Conservation (phyloP, 2,329 filamentous ascomycete species). For the Apiospora sp. region DNA sequence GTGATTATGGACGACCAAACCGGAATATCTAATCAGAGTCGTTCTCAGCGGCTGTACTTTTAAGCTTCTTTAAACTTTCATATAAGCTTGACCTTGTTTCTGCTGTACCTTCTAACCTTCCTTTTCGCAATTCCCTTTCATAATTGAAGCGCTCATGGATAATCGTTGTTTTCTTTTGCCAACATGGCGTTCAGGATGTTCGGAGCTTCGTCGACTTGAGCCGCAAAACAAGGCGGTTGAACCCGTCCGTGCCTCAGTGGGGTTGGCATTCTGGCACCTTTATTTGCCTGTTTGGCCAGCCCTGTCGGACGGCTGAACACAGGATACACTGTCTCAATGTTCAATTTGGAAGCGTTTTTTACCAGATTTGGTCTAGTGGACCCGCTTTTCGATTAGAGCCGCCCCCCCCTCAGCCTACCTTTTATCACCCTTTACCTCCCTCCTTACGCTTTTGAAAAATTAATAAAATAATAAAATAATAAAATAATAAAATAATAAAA, state of each 20-base stretch:
- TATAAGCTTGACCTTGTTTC: background rate
- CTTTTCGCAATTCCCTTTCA: background rate
- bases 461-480: too few relatives aligned
- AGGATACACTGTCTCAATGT: too few relatives aligned
- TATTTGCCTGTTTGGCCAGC: background rate
- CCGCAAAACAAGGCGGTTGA: slow-evolving; percentile 9
- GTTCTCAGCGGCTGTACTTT: background rate
- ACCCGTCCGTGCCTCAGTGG: background rate
- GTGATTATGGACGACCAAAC: background rate
- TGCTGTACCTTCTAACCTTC: background rate
- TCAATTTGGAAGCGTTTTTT: too few relatives aligned
- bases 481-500: too few relatives aligned
- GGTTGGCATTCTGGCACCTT: background rate
- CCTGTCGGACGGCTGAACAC: too few relatives aligned
- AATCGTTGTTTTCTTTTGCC: background rate
- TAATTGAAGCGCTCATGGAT: too few relatives aligned
- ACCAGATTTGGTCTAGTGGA: too few relatives aligned
- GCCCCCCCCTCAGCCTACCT: too few relatives aligned
- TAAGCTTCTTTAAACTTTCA: background rate
- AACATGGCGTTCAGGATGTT: background rate
- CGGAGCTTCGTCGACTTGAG: background rate
- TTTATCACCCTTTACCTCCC: too few relatives aligned
- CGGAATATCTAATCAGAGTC: background rate
- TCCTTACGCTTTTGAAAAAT: too few relatives aligned
- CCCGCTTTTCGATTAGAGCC: too few relatives aligned